These are phyloP conservation scores for Aegle marmelos DNA, from an alignment of 345 rosid species.

Conservation along the genomic window DNA sequence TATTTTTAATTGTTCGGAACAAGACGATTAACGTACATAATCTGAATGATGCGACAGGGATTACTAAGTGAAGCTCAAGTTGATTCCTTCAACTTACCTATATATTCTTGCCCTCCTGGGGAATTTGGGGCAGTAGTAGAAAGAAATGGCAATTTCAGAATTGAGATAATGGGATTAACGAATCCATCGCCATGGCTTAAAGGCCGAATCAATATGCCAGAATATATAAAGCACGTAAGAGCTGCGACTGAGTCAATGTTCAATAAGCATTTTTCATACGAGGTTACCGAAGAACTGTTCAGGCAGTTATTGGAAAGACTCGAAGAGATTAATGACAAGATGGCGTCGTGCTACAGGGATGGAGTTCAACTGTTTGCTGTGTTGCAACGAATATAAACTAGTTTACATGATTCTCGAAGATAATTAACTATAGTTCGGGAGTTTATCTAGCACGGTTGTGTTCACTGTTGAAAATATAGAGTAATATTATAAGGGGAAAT, in stretches of 20 bases:
- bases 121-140: constrained; percentile 31
- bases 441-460: neutral
- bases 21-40: neutral
- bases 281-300: constrained; percentile 31
- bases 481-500: too few species aligned
- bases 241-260: constrained; percentile 56
- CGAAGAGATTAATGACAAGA: constrained; percentile 22
- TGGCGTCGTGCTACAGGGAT: constrained; percentile 37
- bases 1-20: too few species aligned
- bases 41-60: constrained; percentile 26
- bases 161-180: constrained; percentile 34
- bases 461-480: too few species aligned
- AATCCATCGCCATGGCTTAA: constrained; percentile 43
- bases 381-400: constrained; percentile 25
- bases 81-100: constrained; percentile 49
- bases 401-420: neutral
- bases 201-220: constrained; percentile 31
- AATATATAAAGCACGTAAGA: constrained; percentile 38
- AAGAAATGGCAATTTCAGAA: constrained; percentile 35
- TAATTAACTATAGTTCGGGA: neutral
- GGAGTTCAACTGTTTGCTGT: constrained; percentile 35
- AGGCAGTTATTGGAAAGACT: constrained; percentile 25
- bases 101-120: constrained; percentile 44
- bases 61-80: constrained; percentile 36
- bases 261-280: constrained; percentile 21